phyloP scores from a whole-genome alignment of 208 protist genomes.

The Dictyostelium gargantuum region DNA sequence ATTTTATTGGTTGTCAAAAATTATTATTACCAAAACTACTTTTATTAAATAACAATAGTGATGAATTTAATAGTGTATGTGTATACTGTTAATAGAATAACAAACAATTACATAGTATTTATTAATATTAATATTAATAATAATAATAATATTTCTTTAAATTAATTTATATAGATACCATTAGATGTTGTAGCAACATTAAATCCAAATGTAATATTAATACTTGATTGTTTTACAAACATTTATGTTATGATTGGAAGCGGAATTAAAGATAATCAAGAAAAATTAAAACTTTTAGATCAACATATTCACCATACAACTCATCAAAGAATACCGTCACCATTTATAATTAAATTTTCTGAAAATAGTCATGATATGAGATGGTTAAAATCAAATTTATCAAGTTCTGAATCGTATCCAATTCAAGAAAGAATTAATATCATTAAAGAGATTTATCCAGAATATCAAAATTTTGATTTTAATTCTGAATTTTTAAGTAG shows the following conservation, averaged over 20 bases:
- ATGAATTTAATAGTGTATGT: background rate
- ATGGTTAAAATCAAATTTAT: conserved; percentile 18
- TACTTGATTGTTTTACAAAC: background rate
- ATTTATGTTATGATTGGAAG: conserved; percentile 33
- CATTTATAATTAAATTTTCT: conserved; percentile 19
- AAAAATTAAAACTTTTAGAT: background rate
- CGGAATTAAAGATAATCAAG: background rate
- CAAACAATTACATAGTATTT: background rate
- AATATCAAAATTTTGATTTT: background rate
- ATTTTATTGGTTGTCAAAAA: conserved; percentile 5
- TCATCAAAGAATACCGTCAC: conserved; percentile 3
- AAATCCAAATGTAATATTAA: background rate
- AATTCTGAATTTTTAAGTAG: background rate
- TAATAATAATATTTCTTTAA: background rate
- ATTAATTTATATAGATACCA: too few species aligned
- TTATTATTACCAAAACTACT: conserved; percentile 31
- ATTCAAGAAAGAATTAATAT: conserved; percentile 2
- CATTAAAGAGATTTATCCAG: conserved; percentile 8
- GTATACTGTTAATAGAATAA: background rate
- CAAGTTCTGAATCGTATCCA: background rate
- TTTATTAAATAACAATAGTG: background rate
- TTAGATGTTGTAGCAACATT: background rate
- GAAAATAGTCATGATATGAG: conserved; percentile 1
- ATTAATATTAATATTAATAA: background rate
- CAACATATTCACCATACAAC: background rate